Base-by-base conservation (phyloP, 148 eudicot genomes). In the Limonium bicolor region DNA sequence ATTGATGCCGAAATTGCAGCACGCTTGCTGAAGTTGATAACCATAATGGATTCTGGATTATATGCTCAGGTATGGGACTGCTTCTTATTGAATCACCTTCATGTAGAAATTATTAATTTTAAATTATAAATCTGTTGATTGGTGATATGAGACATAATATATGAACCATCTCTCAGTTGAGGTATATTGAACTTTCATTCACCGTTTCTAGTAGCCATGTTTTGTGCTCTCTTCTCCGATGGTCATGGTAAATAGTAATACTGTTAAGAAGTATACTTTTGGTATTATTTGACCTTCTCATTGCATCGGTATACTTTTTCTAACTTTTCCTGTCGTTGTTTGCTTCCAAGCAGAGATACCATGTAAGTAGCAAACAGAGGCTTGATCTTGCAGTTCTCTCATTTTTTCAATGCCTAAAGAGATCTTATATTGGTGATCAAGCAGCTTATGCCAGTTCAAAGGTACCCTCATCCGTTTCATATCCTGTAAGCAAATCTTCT, bases 1-100 rank as follows among this genome's bases (percentile, higher is more conserved):
- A 70, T 79, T 60, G 97, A 90, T 70, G 97, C 95, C 30, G 95
- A 84, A 49, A 84, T 90, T 66, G 64, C 95, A 24, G 95, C 93
- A 34, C 93, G 97, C 46, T 80, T 84, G 46, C 60, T 90, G 51
- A 81, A 84, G 54, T 48, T 90, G 51, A 65, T 90, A 24, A 84
- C 70, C 65, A 73, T 71, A 58, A 76, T 77, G 65, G 93, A 90
- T 52, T 72, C 76, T 60, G 87, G 77, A 45, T 48, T 71, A 31
- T 84, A 77, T 67, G 63, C 73, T 59, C 81, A 70, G 97, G 97
- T 90, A 77, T n/a, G n/a, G 46, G 25, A 41, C 43, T 40, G 0
- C 12, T 40, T 8, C 6, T 40, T 40, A 6, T 25, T 2, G 14
- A 40, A 40, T 40, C 19, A 36, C 41, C 19, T 36, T 19, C 22